phyloP scores from a whole-genome alignment of 2,329 filamentous ascomycete species.

The Phoma sp. region DNA sequence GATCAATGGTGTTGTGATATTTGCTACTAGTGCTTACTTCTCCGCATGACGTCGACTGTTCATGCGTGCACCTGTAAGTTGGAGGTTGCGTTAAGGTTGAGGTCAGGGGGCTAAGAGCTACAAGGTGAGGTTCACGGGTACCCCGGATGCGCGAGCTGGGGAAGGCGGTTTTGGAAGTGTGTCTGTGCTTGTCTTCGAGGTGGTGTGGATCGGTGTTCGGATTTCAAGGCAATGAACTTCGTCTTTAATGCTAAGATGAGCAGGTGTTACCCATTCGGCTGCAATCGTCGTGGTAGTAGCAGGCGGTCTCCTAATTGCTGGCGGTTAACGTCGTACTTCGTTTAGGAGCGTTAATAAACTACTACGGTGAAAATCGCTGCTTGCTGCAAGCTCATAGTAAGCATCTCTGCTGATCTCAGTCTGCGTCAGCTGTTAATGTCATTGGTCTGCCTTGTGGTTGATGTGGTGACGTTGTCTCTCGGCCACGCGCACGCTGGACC shows the following conservation, averaged over 20 bases:
- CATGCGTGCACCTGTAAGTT: background rate
- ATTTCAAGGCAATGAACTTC: background rate
- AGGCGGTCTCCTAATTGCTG: too few relatives aligned
- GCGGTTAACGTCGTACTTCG: too few relatives aligned
- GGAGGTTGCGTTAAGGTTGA: background rate
- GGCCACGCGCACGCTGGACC: slow-evolving; percentile 17
- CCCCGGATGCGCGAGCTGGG: slow-evolving; percentile 3
- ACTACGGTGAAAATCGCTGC: background rate
- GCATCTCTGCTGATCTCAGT: background rate
- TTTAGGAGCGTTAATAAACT: too few relatives aligned
- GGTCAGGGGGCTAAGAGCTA: background rate
- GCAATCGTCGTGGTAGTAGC: background rate
- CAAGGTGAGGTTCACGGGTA: slow-evolving; percentile 1
- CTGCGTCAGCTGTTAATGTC: background rate
- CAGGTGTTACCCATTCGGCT: background rate
- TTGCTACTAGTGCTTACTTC: background rate
- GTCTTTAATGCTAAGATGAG: background rate
- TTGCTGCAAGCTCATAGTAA: background rate
- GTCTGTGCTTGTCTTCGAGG: slow-evolving; percentile 3
- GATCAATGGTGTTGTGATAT: background rate
- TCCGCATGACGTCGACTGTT: slow-evolving; percentile 6
- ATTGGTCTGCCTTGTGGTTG: background rate
- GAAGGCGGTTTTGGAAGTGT: background rate
- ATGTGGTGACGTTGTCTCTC: slow-evolving; percentile 14
- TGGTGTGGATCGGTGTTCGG: too few relatives aligned